phyloP scores from a whole-genome alignment of 345 rosid species.

The Citrus glauca region DNA sequence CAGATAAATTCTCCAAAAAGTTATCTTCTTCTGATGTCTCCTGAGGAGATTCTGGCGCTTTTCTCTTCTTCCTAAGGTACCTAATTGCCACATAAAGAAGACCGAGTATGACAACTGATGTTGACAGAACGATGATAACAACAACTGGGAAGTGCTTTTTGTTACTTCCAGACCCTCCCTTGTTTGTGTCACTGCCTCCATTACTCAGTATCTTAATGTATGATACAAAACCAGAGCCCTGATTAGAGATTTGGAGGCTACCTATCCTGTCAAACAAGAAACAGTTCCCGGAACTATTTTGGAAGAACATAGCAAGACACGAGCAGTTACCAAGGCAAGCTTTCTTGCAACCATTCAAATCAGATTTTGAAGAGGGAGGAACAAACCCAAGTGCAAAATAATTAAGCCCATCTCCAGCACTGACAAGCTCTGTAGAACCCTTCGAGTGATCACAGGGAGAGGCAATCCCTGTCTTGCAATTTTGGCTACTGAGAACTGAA shows the following conservation, averaged over 20 bases:
- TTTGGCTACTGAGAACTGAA: conserved; percentile 32
- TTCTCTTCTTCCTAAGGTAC: conserved; percentile 40
- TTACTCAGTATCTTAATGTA: conserved; percentile 53
- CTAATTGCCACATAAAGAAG: conserved; percentile 44
- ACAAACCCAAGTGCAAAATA: conserved; percentile 66
- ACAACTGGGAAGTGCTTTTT: conserved; percentile 43
- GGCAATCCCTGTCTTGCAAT: conserved; percentile 50
- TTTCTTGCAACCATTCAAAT: conserved; percentile 60
- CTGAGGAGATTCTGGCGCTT: conserved; percentile 31
- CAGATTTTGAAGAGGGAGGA: conserved; percentile 46
- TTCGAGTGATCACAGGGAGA: conserved; percentile 49
- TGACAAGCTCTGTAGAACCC: conserved; percentile 42
- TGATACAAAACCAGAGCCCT: conserved; percentile 39
- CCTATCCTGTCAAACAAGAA: conserved; percentile 73
- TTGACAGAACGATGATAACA: conserved; percentile 45
- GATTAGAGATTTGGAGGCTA: conserved; percentile 42
- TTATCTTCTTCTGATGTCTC: conserved; percentile 73
- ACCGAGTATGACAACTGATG: conserved; percentile 45
- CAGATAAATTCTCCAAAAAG: conserved; percentile 62
- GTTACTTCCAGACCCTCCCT: conserved; percentile 29
- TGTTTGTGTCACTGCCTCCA: conserved; percentile 15
- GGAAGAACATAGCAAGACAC: conserved; percentile 68
- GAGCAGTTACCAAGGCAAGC: conserved; percentile 73
- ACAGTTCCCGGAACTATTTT: conserved; percentile 64
- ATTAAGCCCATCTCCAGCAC: conserved; percentile 44